Base-by-base conservation (phyloP, 768 basidiomycete genomes). In the Tephrocybe sp. region DNA sequence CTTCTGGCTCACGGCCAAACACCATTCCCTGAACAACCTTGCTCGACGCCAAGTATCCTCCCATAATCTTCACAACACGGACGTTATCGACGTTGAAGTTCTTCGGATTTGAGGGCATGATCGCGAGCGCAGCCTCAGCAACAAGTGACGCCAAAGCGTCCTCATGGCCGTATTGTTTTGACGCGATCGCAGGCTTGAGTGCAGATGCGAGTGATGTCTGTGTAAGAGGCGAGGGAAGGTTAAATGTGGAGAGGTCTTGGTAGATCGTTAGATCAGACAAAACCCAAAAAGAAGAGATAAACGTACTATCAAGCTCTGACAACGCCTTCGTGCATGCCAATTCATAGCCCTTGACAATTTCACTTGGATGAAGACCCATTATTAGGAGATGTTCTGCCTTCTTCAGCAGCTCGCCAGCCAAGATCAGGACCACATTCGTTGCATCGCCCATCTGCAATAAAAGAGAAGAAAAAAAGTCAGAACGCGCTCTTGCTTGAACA, bases 31-130 rank as follows among this genome's bases (percentile, higher is more conserved):
- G 83, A 5, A 99, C 89, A 5, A 99, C 95, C 49, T 78, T 83
- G 69, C 93, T 96, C 19, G 76, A 80, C 3, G 83, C 68, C n/a
- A 99, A 71, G 61, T 80, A 89, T 30, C 97, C 92, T 49, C 97
- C 97, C 83, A 99, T 87, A 55, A 99, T 98, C 73, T 98, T 99
- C 62, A 99, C 97, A 20, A 99, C 96, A 9, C 97, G 85, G 0
- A 99, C 91, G 60, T 94, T 95, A 69, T 99, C 97, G 23, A 98
- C 94, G 69, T 97, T 98, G 82, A 98, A 99, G 68, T 92, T 86
- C 64, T 87, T 87, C 7, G 84, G 82, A 65, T 90, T 91, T 1
- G 76, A 65, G 4, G 93, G 92, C 94, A 98, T 97, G 59, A 98
- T 87, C 2, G 85, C 80, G 20, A 98, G 71, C 0, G 93, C 90